These are phyloP conservation scores for Ceratonia siliqua DNA, from an alignment of 306 rosid genomes.

Conservation along the genomic window DNA sequence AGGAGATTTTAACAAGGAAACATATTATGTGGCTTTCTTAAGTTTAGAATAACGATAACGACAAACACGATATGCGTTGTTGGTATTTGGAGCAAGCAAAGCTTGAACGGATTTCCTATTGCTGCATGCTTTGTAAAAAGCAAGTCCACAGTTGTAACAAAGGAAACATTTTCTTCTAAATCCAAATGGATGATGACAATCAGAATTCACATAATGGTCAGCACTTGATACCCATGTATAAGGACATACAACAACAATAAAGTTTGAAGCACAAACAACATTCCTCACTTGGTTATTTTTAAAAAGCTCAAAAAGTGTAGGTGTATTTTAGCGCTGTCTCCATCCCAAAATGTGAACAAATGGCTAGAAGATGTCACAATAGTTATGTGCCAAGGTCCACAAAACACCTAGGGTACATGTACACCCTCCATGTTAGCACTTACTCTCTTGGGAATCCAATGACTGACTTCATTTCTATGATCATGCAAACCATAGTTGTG, in stretches of 20 bases:
- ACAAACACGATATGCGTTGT: conserved; percentile 82
- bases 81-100: conserved; percentile 77
- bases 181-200: conserved; percentile 75
- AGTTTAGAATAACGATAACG: conserved; percentile 73
- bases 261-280: conserved; percentile 86
- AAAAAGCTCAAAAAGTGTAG: conserved; percentile 67
- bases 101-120: conserved; percentile 78
- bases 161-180: conserved; percentile 91
- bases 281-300: conserved; percentile 79
- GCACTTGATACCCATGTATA: conserved; percentile 81
- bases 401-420: conserved; percentile 69
- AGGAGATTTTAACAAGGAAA: conserved; percentile 47
- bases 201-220: conserved; percentile 75
- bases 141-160: conserved; percentile 92
- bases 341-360: conserved; percentile 93
- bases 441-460: conserved; percentile 85
- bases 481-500: conserved; percentile 75
- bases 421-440: conserved; percentile 70
- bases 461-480: conserved; percentile 76
- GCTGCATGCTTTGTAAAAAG: conserved; percentile 87
- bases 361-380: conserved; percentile 77
- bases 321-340: conserved; percentile 69
- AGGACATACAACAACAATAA: conserved; percentile 77
- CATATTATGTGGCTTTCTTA: conserved; percentile 55
- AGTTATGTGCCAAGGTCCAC: conserved; percentile 97